These are phyloP conservation scores for Corinectria fuckeliana DNA, from an alignment of 2,329 filamentous ascomycete genomes.

Conservation along the genomic window DNA sequence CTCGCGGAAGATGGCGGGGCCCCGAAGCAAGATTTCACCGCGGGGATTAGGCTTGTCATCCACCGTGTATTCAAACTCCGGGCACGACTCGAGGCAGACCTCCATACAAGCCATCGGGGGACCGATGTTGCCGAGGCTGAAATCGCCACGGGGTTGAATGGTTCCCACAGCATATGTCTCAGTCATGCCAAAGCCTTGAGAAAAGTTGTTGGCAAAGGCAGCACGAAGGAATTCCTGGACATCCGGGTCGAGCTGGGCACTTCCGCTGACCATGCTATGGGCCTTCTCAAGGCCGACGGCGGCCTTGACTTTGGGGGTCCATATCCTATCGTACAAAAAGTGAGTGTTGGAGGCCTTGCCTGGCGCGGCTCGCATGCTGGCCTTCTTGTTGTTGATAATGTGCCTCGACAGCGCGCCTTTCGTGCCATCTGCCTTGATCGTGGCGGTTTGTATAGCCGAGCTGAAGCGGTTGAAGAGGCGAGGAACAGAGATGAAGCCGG, in stretches of 20 bases:
- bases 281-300: constrained; percentile 80
- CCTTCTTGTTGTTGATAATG: constrained; percentile 80
- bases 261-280: constrained; percentile 81
- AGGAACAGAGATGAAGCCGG: constrained; percentile 85
- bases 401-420: constrained; percentile 82
- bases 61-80: constrained; percentile 91
- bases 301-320: constrained; percentile 85
- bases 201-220: constrained; percentile 78
- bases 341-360: constrained; percentile 81
- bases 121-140: constrained; percentile 82
- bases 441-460: constrained; percentile 79
- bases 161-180: constrained; percentile 85
- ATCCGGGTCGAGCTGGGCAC: constrained; percentile 86
- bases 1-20: constrained; percentile 79
- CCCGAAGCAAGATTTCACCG: constrained; percentile 86
- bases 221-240: constrained; percentile 89
- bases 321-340: constrained; percentile 83
- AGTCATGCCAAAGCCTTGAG: constrained; percentile 92
- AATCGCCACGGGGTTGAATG: constrained; percentile 74
- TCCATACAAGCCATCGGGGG: constrained; percentile 72
- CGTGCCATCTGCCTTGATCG: constrained; percentile 79
- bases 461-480: constrained; percentile 92
- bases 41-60: constrained; percentile 89
- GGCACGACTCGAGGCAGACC: constrained; percentile 82
- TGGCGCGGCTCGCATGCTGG: constrained; percentile 73